Evolutionary conservation across 768 basidiomycete species (phyloP).

Genomic region (Tylopilus sp.): DNA sequence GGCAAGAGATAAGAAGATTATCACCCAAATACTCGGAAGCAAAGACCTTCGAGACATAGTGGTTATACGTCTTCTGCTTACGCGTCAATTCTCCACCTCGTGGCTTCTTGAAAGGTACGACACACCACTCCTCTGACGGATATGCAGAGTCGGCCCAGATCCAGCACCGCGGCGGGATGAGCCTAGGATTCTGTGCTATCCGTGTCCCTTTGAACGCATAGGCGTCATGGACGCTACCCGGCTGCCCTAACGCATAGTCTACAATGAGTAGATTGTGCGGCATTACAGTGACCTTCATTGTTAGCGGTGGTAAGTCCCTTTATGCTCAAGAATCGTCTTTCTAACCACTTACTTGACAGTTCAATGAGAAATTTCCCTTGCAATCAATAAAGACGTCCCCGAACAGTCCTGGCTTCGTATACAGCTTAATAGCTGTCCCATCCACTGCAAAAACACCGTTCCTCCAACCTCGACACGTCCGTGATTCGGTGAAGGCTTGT

Average conservation of each 20-base stretch:
- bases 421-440: neutral
- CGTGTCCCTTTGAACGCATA: neutral
- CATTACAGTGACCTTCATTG: neutral
- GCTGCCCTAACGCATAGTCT: neutral
- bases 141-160: too few relatives aligned
- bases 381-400: conserved; percentile 2
- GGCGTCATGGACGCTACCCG: neutral
- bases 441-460: conserved; percentile 1
- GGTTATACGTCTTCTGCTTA: neutral
- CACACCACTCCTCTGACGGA: too few relatives aligned
- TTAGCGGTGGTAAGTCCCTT: neutral
- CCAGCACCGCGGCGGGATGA: neutral
- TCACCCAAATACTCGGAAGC: too few relatives aligned
- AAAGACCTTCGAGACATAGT: neutral
- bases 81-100: neutral
- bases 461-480: neutral
- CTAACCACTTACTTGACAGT: neutral
- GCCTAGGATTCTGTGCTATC: too few relatives aligned
- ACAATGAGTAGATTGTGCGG: neutral
- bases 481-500: neutral
- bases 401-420: neutral
- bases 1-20: too few relatives aligned
- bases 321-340: neutral
- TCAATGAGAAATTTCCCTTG: conserved; percentile 1
- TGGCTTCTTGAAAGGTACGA: neutral